Base-by-base conservation (phyloP, 805 yeast genomes). In the Clavispora phyllophila region DNA sequence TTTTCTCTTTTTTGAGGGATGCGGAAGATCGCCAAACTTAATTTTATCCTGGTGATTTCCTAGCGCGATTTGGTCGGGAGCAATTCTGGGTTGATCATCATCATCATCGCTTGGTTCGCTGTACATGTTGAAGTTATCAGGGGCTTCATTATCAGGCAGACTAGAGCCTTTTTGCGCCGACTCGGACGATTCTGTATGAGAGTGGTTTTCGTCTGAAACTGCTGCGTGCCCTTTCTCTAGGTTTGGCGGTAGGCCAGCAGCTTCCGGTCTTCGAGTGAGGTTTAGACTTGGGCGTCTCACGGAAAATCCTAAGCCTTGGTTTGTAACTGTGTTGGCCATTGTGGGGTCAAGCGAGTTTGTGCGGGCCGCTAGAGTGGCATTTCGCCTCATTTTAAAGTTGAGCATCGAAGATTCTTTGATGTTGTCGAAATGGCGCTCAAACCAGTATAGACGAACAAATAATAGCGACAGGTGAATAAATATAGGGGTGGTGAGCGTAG, bases 381-480 rank as follows among this genome's bases (percentile, higher is more conserved):
- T 79, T 46, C 96, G 72, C 55, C 99, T 78, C 84, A 89, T 81
- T 56, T 79, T 78, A 61, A 81, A 84, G 59, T 90, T 85, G 45
- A 78, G 59, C 56, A 84, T 86, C n/a, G 97, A 87, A 41, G 75
- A 74, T 45, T 73, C 78, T 47, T 83, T 83, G 60, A 93, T 90
- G 51, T 83, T 79, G 58, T 87, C 91, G 62, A 93, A 88, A 53
- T 83, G 76, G 50, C 87, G 77, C 60, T 89, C 96, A 63, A 87
- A 93, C 87, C 96, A 86, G 60, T 86, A 87, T 36, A 93, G 68
- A 39, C 99, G 75, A 9, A 90, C 68, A 48, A 87, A 79, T 8
- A 88, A 81, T 27, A 93, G 67, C 1, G 78, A 74, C 0, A 95
- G 79, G 60, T 93, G 95, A 41, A 95, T 87, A 57, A 84, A 83